Evolutionary conservation across 371 early-diverging fungal genomes (phyloP).

Genomic region (Smittium culicis): DNA sequence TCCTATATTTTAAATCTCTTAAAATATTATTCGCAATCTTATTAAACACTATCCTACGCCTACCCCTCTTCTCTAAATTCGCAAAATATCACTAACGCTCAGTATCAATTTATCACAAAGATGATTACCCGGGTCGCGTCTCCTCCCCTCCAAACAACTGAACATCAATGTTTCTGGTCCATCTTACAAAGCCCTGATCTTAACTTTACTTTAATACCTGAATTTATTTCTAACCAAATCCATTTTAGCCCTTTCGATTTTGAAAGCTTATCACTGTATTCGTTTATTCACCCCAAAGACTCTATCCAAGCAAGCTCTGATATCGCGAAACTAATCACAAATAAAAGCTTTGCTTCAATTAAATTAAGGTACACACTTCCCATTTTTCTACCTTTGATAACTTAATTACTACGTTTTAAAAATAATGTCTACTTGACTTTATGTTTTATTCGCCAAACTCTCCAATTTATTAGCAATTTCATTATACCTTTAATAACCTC

Average conservation of each 20-base stretch:
- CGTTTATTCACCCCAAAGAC: not conserved
- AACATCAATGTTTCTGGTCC: not conserved
- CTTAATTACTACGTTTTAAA: too few relatives aligned
- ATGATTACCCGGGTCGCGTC: not conserved
- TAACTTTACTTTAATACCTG: not conserved
- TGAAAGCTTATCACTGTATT: not conserved
- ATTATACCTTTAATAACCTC: not conserved
- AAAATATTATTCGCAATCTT: too few relatives aligned
- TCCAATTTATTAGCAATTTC: too few relatives aligned
- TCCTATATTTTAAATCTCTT: too few relatives aligned
- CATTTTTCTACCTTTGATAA: not conserved
- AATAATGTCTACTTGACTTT: too few relatives aligned
- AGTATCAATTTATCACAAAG: too few relatives aligned
- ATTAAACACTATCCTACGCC: too few relatives aligned
- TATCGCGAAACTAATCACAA: not conserved
- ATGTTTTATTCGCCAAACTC: too few relatives aligned
- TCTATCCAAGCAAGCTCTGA: not conserved
- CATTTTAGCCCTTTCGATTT: too few relatives aligned
- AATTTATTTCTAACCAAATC: not conserved
- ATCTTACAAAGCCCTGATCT: not conserved
- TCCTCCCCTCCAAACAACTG: not conserved
- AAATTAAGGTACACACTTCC: constrained; percentile 1
- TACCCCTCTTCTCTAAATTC: too few relatives aligned
- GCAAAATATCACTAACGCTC: too few relatives aligned
- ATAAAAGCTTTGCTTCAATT: not conserved